phyloP scores from a whole-genome alignment of 768 basidiomycete species.

The Neoboletus magnificus region DNA sequence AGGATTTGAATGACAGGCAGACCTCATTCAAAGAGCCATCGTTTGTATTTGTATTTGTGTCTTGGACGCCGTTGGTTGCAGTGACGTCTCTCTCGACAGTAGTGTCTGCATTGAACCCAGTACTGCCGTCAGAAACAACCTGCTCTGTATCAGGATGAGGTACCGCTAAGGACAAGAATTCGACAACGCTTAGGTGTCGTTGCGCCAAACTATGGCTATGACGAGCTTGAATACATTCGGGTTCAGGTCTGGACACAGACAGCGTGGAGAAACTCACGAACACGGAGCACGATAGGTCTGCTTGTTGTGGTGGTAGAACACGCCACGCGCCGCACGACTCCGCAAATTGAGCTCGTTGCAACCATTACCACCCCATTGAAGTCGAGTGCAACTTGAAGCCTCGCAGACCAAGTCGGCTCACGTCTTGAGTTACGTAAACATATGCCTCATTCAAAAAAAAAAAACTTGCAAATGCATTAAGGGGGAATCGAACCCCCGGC shows the following conservation, averaged over 20 bases:
- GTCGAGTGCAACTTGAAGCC: too few relatives aligned
- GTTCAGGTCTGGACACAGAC: not conserved
- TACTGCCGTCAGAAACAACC: not conserved
- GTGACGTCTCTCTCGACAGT: not conserved
- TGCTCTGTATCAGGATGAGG: not conserved
- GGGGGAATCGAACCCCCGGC: conserved; percentile 81
- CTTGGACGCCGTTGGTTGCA: not conserved
- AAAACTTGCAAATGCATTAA: conserved; percentile 15
- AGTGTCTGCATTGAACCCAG: not conserved
- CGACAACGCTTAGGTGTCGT: conserved; percentile 6
- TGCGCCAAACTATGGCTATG: not conserved
- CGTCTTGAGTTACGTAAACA: not conserved
- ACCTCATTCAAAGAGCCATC: not conserved
- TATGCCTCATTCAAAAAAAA: not conserved
- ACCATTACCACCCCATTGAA: not conserved
- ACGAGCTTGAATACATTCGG: not conserved
- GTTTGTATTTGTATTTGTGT: not conserved
- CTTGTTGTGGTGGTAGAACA: not conserved
- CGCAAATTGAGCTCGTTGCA: not conserved
- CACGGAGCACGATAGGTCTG: not conserved
- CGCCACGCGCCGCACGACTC: not conserved
- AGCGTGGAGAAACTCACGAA: conserved; percentile 13
- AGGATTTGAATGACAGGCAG: conserved; percentile 30
- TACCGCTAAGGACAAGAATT: not conserved
- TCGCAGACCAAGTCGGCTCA: not conserved